phyloP scores from a whole-genome alignment of 208 protist species.

The Angomonas deanei region DNA sequence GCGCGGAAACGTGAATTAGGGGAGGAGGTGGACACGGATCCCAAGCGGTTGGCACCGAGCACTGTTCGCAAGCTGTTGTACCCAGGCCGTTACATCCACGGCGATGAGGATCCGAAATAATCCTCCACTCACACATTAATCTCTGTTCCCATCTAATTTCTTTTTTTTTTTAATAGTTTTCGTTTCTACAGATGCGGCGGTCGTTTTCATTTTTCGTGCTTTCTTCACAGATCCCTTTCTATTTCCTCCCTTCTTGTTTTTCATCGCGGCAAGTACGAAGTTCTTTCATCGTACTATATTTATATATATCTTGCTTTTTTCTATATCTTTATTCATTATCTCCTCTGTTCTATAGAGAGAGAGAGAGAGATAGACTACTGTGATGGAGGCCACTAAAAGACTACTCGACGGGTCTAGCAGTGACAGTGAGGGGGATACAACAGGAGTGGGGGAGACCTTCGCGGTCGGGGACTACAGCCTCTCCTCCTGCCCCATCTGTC shows the following conservation, averaged over 20 bases:
- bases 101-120: constrained; percentile 3
- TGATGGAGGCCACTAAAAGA: no score
- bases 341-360: no score
- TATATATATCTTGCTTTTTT: background rate
- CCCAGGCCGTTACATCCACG: constrained; percentile 70
- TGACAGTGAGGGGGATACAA: background rate
- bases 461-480: constrained; percentile 64
- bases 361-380: no score
- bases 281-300: background rate
- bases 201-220: no score
- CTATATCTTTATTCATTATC: background rate
- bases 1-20: constrained; percentile 31
- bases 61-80: constrained; percentile 58
- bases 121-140: no score
- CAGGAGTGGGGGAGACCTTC: constrained; percentile 34
- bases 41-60: constrained; percentile 70
- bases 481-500: constrained; percentile 69
- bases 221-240: background rate
- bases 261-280: background rate
- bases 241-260: background rate
- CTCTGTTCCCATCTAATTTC: background rate
- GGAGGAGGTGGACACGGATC: constrained; percentile 57
- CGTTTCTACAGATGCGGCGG: no score
- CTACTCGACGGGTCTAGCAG: background rate
- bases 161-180: background rate